Evolutionary conservation across 805 yeast genomes (phyloP).

Genomic region (Nakazawaea pomicola): DNA sequence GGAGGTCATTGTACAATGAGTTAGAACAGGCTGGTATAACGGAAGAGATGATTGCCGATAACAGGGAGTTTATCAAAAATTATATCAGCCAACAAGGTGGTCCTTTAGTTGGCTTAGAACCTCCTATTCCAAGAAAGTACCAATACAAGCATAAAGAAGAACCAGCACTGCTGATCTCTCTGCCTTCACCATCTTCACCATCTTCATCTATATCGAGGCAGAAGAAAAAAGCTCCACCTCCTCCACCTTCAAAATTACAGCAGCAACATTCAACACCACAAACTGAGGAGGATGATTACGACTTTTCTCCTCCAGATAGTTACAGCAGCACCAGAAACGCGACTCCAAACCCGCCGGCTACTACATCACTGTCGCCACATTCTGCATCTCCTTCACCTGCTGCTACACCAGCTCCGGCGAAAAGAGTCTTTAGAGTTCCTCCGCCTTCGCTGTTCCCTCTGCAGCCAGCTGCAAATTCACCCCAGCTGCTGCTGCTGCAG

Average conservation of each 20-base stretch:
- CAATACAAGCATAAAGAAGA: conserved; percentile 27
- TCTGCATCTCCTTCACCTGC: conserved; percentile 14
- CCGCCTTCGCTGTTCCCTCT: conserved; percentile 23
- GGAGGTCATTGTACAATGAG: conserved; percentile 71
- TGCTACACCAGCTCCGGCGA: conserved; percentile 12
- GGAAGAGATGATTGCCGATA: conserved; percentile 86
- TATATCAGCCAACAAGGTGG: conserved; percentile 73
- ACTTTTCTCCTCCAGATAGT: conserved; percentile 18
- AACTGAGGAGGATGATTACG: conserved; percentile 16
- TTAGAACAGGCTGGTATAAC: conserved; percentile 74
- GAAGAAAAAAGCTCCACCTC: conserved; percentile 33
- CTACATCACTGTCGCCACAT: conserved; percentile 14
- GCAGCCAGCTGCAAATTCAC: conserved; percentile 16
- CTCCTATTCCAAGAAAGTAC: conserved; percentile 69
- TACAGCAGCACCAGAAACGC: not conserved
- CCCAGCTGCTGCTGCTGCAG: conserved; percentile 5
- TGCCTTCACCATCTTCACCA: conserved; percentile 26
- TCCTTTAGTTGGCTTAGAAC: conserved; percentile 77
- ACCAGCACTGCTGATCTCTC: conserved; percentile 34
- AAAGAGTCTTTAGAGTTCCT: conserved; percentile 31
- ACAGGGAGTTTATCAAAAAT: conserved; percentile 75
- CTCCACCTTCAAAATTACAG: conserved; percentile 36
- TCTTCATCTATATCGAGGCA: conserved; percentile 16
- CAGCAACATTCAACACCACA: conserved; percentile 32
- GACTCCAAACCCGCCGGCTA: conserved; percentile 15